Conservation (phyloP, 1,139 yeast genomes). For the Yamadazyma blattariae region DNA sequence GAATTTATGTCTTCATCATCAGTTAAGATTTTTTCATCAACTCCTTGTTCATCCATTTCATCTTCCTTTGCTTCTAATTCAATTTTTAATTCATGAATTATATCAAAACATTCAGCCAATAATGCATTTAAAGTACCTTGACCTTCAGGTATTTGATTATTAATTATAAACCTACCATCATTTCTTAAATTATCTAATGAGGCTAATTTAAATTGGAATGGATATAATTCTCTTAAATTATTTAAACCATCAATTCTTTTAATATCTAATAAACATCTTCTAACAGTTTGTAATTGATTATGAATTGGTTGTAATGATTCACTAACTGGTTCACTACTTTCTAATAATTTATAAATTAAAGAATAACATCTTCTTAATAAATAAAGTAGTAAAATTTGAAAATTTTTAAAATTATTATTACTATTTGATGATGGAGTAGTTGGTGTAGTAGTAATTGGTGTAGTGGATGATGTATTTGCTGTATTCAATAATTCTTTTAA, state of each 20-base stretch:
- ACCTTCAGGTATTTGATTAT: slow-evolving; percentile 91
- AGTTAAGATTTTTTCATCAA: slow-evolving; percentile 17
- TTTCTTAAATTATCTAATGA: slow-evolving; percentile 80
- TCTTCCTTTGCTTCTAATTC: slow-evolving; percentile 75
- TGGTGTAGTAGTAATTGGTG: no score
- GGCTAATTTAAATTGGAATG: slow-evolving; percentile 91
- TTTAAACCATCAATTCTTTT: slow-evolving; percentile 91
- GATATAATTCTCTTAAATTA: slow-evolving; percentile 83
- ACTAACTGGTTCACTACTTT: slow-evolving; percentile 90
- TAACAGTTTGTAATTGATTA: slow-evolving; percentile 86
- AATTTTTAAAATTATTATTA: slow-evolving; percentile 26
- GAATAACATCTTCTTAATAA: slow-evolving; percentile 87
- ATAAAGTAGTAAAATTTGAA: slow-evolving; percentile 69
- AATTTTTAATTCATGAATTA: slow-evolving; percentile 82
- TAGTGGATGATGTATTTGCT: no score
- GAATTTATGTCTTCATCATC: slow-evolving; percentile 29
- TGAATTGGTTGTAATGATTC: slow-evolving; percentile 91
- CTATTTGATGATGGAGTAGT: neutral
- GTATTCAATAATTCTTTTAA: slow-evolving; percentile 39
- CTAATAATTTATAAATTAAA: slow-evolving; percentile 79
- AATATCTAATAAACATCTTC: slow-evolving; percentile 83
- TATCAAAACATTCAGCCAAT: slow-evolving; percentile 91
- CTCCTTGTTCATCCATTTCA: slow-evolving; percentile 18
- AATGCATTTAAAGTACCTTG: slow-evolving; percentile 91
- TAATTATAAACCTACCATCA: slow-evolving; percentile 89